Evolutionary conservation across 352 stramenopile species (phyloP).

Genomic region (Pythium vanterpoolii): DNA sequence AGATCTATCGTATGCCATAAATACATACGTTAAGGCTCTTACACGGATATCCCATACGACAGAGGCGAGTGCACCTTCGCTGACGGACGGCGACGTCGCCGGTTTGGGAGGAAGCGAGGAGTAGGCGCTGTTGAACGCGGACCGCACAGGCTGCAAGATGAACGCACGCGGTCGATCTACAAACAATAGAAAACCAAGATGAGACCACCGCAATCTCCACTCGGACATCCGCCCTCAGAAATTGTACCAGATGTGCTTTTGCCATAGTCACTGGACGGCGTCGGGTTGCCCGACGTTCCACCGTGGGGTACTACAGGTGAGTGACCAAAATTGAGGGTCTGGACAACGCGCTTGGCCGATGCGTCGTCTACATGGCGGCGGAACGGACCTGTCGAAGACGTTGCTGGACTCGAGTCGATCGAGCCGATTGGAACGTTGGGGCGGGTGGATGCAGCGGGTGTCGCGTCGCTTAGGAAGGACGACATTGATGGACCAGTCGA

Average conservation of each 20-base stretch:
- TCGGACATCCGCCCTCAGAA: background rate
- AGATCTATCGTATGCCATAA: slow-evolving; percentile 14
- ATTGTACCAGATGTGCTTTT: slow-evolving; percentile 2
- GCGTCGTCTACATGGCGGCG: slow-evolving; percentile 35
- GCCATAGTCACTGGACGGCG: slow-evolving; percentile 6
- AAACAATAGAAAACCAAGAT: background rate
- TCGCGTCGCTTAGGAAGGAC: background rate
- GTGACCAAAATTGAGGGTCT: slow-evolving; percentile 47
- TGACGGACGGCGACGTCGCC: background rate
- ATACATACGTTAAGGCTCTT: background rate
- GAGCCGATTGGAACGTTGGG: slow-evolving; percentile 34
- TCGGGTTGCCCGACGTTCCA: slow-evolving; percentile 30
- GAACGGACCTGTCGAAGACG: slow-evolving; percentile 16
- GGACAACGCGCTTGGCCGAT: slow-evolving; percentile 29
- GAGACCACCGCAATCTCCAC: background rate
- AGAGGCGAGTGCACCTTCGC: slow-evolving; percentile 9
- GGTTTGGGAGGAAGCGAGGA: slow-evolving; percentile 6
- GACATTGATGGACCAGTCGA: slow-evolving; percentile 10
- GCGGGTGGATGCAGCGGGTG: slow-evolving; percentile 1
- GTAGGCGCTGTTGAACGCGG: slow-evolving; percentile 20
- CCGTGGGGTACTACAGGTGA: slow-evolving; percentile 41
- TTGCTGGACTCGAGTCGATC: slow-evolving; percentile 48
- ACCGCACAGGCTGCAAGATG: slow-evolving; percentile 20
- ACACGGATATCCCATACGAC: background rate
- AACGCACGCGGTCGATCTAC: slow-evolving; percentile 10